Evolutionary conservation across 768 basidiomycete species (phyloP), one percentile per base, ranked within the genome.

Genomic region (Lactarius hengduanensis): DNA sequence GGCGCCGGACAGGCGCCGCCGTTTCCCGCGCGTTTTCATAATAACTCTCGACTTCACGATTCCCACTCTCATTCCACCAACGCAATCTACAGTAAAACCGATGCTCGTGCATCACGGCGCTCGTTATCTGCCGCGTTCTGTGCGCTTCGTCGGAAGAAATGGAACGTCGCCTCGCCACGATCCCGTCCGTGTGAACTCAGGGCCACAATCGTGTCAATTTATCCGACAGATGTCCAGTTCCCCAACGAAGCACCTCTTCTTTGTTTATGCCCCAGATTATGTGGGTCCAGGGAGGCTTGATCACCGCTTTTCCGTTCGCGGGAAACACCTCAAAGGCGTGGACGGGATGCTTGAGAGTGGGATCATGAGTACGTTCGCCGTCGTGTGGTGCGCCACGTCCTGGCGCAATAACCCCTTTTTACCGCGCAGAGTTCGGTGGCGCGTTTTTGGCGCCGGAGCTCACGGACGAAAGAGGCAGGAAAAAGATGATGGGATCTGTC

Each of bases 231-330:
- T 65, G 64, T 65, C 64, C 40, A 55, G 22, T 32, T 59, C 58
- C 53, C 26, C 63, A n/a, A 22, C 60, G 22, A 65, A 63, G 36
- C 61, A 67, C 41, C 64, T 59, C 40, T 77, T 73, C 64, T 50
- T 76, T 10, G 72, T 77, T 11, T 78, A 70, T 41, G 75, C 76
- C 1, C 78, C 78, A 0, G 78, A 78, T 70, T 74, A 71, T 47
- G 71, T 68, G 3, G 74, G 74, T 61, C 66, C 68, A 2, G 74
- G 71, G 6, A 71, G 65, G 13, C 68, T 76, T 40, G 66, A 68
- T 20, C 71, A 72, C 5, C 67, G 76, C 13, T 50, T 75, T 55
- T 59, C 61, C 8, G 73, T 75, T 11, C 74, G 76, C 26, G 63
- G 65, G 22, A 47, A 71, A 55, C 76, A 77, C 53, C 41, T 77